A percentile compares a stretch with the other conserved stretches of the same genome.
phyloP scores from a whole-genome alignment of 176 grass and related monocot species.

The Calamus simplicifolius region DNA sequence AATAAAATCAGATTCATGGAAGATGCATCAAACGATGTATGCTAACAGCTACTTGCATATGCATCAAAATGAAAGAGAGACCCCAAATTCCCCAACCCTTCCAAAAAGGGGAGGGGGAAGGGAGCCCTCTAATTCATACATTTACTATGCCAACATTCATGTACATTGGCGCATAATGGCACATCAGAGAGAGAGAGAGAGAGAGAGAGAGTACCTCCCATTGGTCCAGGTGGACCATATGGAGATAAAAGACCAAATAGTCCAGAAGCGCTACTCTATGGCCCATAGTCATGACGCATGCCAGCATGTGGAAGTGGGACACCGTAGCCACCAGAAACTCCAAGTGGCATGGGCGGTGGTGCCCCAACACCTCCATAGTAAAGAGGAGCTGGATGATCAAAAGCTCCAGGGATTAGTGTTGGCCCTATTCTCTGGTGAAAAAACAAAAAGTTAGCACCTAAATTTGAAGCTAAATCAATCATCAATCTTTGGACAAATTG shows the following conservation, averaged over 20 bases:
- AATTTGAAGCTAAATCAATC: no score
- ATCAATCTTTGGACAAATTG: no score
- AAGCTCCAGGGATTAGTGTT: slow-evolving; percentile 36
- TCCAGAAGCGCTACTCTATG: slow-evolving; percentile 48
- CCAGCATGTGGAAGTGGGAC: slow-evolving; percentile 47
- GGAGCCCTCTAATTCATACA: no score
- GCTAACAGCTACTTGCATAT: no score
- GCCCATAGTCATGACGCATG: slow-evolving; percentile 70
- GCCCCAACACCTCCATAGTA: slow-evolving; percentile 49
- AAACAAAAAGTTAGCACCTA: slow-evolving; percentile 9
- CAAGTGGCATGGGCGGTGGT: slow-evolving; percentile 53
- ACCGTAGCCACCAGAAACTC: slow-evolving; percentile 46
- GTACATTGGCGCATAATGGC: no score
- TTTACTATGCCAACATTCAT: no score
- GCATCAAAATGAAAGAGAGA: no score
- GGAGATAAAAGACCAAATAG: slow-evolving; percentile 73
- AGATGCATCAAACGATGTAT: no score
- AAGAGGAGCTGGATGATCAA: slow-evolving; percentile 47
- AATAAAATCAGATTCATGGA: no score
- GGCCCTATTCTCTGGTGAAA: slow-evolving; percentile 55
- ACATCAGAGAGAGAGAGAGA: slow-evolving; percentile 12
- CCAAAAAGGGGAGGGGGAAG: no score
- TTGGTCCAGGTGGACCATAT: slow-evolving; percentile 69
- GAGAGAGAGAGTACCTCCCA: slow-evolving; percentile 48
- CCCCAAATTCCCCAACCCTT: no score